Percentiles rank a stretch among this genome's conserved stretches.
Evolutionary conservation across 495 filamentous ascomycete species (phyloP).

Genomic region (Xeromyces bisporus): DNA sequence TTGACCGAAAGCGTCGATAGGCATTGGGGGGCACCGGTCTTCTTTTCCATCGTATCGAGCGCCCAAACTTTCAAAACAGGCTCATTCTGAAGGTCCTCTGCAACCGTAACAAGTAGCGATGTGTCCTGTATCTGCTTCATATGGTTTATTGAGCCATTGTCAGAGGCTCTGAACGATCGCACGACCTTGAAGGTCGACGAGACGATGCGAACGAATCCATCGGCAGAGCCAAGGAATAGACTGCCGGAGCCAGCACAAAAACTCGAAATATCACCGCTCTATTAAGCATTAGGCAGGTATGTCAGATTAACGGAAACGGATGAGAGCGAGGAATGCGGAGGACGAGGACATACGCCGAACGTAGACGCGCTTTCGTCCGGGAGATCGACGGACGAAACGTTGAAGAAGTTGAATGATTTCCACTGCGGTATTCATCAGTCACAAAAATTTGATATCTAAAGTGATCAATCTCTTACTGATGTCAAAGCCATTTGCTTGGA

Average conservation of each 20-base stretch:
- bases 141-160: slow-evolving; percentile 66
- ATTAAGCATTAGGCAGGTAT: slow-evolving; percentile 9
- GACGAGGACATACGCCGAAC: slow-evolving; percentile 39
- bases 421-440: slow-evolving; percentile 37
- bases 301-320: slow-evolving; percentile 11
- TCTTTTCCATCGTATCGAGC: slow-evolving; percentile 85
- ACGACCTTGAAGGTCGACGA: slow-evolving; percentile 74
- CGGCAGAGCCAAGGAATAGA: slow-evolving; percentile 70
- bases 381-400: slow-evolving; percentile 69
- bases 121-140: slow-evolving; percentile 89
- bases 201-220: slow-evolving; percentile 74
- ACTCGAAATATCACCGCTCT: slow-evolving; percentile 42
- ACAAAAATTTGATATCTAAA: not conserved
- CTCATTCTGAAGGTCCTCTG: slow-evolving; percentile 73
- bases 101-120: slow-evolving; percentile 68
- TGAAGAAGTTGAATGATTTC: slow-evolving; percentile 99
- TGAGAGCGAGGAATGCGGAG: slow-evolving; percentile 11
- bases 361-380: slow-evolving; percentile 50
- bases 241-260: slow-evolving; percentile 79
- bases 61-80: slow-evolving; percentile 92
- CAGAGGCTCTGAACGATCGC: slow-evolving; percentile 72
- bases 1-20: slow-evolving; percentile 69
- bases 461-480: slow-evolving; percentile 18
- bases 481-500: slow-evolving; percentile 30
- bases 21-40: slow-evolving; percentile 74